Evolutionary conservation across 352 stramenopile species (phyloP).

Genomic region (Phytophthora tubulina): DNA sequence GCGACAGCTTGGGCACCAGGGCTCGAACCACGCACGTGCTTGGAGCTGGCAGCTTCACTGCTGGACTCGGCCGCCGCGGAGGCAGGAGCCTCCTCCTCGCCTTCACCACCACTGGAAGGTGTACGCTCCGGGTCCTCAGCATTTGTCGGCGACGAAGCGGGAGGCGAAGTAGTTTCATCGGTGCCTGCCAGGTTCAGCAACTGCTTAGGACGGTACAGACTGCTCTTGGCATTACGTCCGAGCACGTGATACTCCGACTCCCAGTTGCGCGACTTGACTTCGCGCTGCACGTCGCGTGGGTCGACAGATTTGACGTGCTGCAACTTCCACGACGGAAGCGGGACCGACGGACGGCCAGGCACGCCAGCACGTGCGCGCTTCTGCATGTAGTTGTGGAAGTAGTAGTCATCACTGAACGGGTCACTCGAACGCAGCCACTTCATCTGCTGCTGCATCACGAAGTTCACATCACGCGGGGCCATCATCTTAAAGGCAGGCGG

Average conservation of each 20-base stretch:
- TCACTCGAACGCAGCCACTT: constrained; percentile 89
- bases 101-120: constrained; percentile 22
- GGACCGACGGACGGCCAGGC: constrained; percentile 48
- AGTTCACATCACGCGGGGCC: constrained; percentile 86
- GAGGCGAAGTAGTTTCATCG: constrained; percentile 17
- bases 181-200: constrained; percentile 56
- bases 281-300: constrained; percentile 61
- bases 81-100: constrained; percentile 14
- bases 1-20: constrained; percentile 37
- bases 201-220: constrained; percentile 82
- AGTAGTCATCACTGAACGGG: constrained; percentile 91
- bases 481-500: constrained; percentile 84
- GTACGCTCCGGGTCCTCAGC: constrained; percentile 33
- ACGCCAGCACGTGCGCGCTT: constrained; percentile 63
- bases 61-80: constrained; percentile 36
- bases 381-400: constrained; percentile 88
- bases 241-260: constrained; percentile 80
- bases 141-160: constrained; percentile 23
- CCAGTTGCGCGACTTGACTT: constrained; percentile 79
- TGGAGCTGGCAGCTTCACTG: constrained; percentile 37
- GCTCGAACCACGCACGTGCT: constrained; percentile 34
- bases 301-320: constrained; percentile 87
- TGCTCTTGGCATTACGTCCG: constrained; percentile 81
- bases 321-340: constrained; percentile 85
- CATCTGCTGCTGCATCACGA: constrained; percentile 87